These are phyloP conservation scores for Erigeron philadelphicus DNA, from an alignment of 140 eudicot species.

Conservation along the genomic window DNA sequence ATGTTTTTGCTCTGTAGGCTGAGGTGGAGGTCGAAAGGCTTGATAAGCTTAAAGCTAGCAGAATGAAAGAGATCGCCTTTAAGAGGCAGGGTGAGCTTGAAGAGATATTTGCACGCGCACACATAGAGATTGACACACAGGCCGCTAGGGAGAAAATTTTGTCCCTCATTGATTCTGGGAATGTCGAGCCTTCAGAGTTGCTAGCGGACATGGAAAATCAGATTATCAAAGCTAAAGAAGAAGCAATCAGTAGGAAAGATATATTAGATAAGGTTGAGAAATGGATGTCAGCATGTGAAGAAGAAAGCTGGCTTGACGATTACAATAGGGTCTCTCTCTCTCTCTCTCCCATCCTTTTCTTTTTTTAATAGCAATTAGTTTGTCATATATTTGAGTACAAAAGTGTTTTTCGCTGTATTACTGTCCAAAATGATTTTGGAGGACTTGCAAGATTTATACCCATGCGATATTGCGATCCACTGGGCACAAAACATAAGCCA, in stretches of 20 bases:
- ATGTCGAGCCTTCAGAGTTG: conserved; percentile 76
- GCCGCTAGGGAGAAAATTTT: conserved; percentile 72
- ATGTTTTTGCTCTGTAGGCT: conserved; percentile 43
- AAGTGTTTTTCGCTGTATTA: too few relatives aligned
- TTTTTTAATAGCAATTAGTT: neutral
- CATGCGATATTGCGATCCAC: too few relatives aligned
- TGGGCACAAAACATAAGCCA: too few relatives aligned
- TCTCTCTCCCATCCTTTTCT: conserved; percentile 10
- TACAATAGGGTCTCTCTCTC: conserved; percentile 59
- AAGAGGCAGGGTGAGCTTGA: conserved; percentile 86
- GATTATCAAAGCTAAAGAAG: conserved; percentile 83
- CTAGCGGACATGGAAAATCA: conserved; percentile 90
- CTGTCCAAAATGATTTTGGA: too few relatives aligned
- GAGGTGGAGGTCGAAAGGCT: conserved; percentile 87
- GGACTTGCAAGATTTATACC: too few relatives aligned
- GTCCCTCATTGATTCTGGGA: conserved; percentile 82
- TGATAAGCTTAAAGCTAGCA: conserved; percentile 85
- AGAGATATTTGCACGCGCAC: conserved; percentile 76
- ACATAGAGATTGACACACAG: conserved; percentile 73
- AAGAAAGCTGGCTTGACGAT: conserved; percentile 99
- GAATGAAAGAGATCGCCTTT: conserved; percentile 95
- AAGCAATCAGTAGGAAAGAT: conserved; percentile 83
- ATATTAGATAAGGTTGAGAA: conserved; percentile 93
- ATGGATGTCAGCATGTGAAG: conserved; percentile 99
- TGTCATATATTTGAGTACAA: neutral